Percentiles rank a stretch among this genome's conserved stretches.
These are phyloP conservation scores for Coniochaeta sp. DNA, from an alignment of 2,329 filamentous ascomycete species.

Conservation along the genomic window DNA sequence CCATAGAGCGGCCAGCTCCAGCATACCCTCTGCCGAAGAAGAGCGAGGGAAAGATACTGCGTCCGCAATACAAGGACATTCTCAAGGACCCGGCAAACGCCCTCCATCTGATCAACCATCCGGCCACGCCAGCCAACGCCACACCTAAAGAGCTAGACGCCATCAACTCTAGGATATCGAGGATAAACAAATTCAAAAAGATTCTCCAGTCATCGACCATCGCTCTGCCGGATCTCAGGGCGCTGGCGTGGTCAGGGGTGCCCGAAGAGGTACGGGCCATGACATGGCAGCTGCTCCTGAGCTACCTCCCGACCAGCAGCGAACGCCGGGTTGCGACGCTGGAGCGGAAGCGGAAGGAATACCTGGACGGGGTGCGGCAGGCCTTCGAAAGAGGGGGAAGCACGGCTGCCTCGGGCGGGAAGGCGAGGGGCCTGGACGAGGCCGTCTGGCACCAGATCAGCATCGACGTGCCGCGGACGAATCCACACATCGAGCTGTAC, in stretches of 20 bases:
- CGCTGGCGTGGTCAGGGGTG: conserved; percentile 88
- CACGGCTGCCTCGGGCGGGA: conserved; percentile 12
- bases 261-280: conserved; percentile 94
- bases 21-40: conserved; percentile 85
- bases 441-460: conserved; percentile 99
- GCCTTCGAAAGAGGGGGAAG: conserved; percentile 60
- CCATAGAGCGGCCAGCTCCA: conserved; percentile 75
- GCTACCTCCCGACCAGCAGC: conserved; percentile 94
- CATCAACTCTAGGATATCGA: conserved; percentile 77
- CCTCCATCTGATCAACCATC: conserved; percentile 87
- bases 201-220: conserved; percentile 90
- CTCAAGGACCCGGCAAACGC: conserved; percentile 85
- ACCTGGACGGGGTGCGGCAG: conserved; percentile 80
- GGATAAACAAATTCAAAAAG: conserved; percentile 98
- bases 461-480: conserved; percentile 94
- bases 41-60: conserved; percentile 86
- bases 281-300: conserved; percentile 96
- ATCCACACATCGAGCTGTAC: conserved; percentile 92
- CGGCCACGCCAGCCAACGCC: conserved; percentile 64
- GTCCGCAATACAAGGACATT: conserved; percentile 97
- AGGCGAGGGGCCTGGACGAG: conserved; percentile 67
- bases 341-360: conserved; percentile 93
- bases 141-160: conserved; percentile 78
- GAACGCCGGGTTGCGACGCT: conserved; percentile 84
- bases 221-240: conserved; percentile 72